Evolutionary conservation across 2,329 filamentous ascomycete species (phyloP), one percentile per base, ranked within the genome.

Genomic region (Aspergillus sp.): DNA sequence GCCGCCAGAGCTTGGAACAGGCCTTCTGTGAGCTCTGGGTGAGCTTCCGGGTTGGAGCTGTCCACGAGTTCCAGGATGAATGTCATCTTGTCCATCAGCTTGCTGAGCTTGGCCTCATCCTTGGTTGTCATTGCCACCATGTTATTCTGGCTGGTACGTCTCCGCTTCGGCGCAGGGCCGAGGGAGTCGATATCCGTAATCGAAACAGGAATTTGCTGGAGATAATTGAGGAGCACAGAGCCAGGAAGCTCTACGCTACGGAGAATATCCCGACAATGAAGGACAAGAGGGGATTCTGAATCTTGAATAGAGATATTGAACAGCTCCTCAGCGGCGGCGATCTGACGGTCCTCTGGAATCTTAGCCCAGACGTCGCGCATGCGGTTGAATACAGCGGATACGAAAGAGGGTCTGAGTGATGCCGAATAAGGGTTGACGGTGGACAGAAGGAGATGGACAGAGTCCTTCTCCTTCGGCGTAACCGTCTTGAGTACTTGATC

Each of bases 51-150:
- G 46, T 86, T 84, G 3, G 92, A 93, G 49, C 85, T 86, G 70
- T 98, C 93, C 15, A 98, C 85, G 24, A 98, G 78, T 72, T 98
- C 93, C 39, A 98, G 80, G 11, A 97, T 90, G 68, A 96, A 87
- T 0, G 93, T 96, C 55, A 93, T 84, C 66, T 89, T 89, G 65
- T 86, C 86, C 61, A 97, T 82, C 6, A 88, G 83, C 48, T 83
- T 81, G 62, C 84, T 85, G 31, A 93, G 75, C 68, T 90, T 86
- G 6, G 84, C 81, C 35, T 86, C 85, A 56, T 87, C 83, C 62
- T 87, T 85, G 14, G 83, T 79, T 37, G 84, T 82, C 54, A 86
- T 79, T 47, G 83, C 84, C 54, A 85, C 82, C 63, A 84, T 83
- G 63, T 90, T 89, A 15, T 85, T 87, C 55, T 88, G 86, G 74